Percentiles rank a stretch among this genome's conserved stretches.
phyloP scores from a whole-genome alignment of 164 flowering plant species.

The Liriodendron chinense region DNA sequence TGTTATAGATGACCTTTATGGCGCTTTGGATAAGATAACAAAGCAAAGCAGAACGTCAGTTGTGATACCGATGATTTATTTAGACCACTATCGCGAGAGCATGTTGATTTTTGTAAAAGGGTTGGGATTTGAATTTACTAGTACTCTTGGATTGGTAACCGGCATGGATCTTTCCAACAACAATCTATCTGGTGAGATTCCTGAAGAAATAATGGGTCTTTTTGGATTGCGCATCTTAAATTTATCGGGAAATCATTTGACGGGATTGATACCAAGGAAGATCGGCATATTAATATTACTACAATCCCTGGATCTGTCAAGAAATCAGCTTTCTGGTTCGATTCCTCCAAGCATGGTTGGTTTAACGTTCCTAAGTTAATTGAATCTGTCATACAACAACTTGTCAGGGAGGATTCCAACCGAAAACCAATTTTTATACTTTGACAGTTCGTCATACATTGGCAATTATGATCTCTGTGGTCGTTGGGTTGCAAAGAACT shows the following conservation, averaged over 20 bases:
- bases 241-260: not conserved
- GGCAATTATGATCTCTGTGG: constrained; percentile 1
- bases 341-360: not conserved
- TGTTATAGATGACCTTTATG: not conserved
- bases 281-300: not conserved
- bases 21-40: no score
- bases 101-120: not conserved
- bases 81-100: not conserved
- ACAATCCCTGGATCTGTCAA: constrained; percentile 6
- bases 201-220: constrained; percentile 11
- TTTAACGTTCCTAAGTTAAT: not conserved
- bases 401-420: constrained; percentile 5
- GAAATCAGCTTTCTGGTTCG: not conserved
- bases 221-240: not conserved
- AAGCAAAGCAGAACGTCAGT: no score
- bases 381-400: constrained; percentile 12
- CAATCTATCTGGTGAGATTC: constrained; percentile 14
- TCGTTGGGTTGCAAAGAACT: not conserved
- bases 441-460: not conserved
- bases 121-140: not conserved
- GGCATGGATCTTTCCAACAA: constrained; percentile 19
- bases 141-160: not conserved
- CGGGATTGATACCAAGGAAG: not conserved
- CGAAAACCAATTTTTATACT: not conserved
- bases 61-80: no score